Percentiles rank a stretch among this genome's conserved stretches.
phyloP scores from a whole-genome alignment of 2,329 filamentous ascomycete species.

The Pestalotiopsis fici region DNA sequence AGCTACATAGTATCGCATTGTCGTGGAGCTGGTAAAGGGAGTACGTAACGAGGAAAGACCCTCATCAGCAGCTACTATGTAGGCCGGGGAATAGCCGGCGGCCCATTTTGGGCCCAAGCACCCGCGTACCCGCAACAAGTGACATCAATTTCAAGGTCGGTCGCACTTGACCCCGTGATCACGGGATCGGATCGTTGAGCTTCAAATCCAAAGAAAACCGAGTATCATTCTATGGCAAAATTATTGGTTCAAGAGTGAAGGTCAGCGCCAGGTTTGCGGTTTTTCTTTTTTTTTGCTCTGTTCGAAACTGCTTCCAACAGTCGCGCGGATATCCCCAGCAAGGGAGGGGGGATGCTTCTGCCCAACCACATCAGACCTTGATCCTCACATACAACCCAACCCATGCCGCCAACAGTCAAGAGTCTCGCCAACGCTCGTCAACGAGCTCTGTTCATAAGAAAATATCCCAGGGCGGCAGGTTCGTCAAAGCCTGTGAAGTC shows the following conservation, averaged over 20 bases:
- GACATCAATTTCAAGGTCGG: not conserved
- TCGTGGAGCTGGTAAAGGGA: not conserved
- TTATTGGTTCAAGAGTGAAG: not conserved
- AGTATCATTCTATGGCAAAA: not conserved
- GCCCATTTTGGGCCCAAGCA: not conserved
- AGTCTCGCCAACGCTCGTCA: slow-evolving; percentile 6
- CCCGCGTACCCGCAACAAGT: not conserved
- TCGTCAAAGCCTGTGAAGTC: not conserved
- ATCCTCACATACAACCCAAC: not conserved
- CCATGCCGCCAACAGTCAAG: slow-evolving; percentile 3
- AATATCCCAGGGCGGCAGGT: slow-evolving; percentile 14
- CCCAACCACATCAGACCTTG: not conserved
- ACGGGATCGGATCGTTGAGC: not conserved
- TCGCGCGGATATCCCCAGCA: not conserved
- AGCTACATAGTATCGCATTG: too few relatives aligned
- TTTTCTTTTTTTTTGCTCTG: not conserved
- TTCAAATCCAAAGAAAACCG: not conserved
- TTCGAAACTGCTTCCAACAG: not conserved
- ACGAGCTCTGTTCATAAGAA: slow-evolving; percentile 19
- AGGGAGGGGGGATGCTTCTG: not conserved
- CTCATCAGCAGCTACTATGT: not conserved
- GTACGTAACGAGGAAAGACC: too few relatives aligned
- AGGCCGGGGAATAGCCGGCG: slow-evolving; percentile 2
- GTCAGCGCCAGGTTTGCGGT: too few relatives aligned
- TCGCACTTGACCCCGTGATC: not conserved